phyloP scores from a whole-genome alignment of 257 asterid species.

The Asclepias syriaca region DNA sequence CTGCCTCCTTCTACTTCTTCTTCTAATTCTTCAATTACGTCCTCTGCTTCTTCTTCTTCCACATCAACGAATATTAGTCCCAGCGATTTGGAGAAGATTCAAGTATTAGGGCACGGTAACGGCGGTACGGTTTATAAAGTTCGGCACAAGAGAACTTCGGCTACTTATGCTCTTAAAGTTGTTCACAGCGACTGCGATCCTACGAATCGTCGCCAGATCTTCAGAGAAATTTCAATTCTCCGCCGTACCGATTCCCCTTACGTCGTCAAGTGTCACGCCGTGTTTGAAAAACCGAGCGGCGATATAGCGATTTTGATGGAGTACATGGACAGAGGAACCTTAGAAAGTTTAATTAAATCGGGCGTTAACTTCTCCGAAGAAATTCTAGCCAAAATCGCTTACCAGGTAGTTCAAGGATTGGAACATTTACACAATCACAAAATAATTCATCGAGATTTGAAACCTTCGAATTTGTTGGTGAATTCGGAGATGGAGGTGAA shows the following conservation, averaged over 20 bases:
- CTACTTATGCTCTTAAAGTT: constrained; percentile 61
- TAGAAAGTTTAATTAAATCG: constrained; percentile 43
- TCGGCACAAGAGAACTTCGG: constrained; percentile 55
- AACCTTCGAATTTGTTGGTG: constrained; percentile 69
- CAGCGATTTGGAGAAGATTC: constrained; percentile 68
- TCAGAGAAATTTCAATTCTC: constrained; percentile 77
- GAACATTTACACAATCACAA: constrained; percentile 68
- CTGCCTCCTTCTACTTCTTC: constrained; percentile 37
- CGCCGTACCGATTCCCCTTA: constrained; percentile 75
- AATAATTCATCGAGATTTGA: constrained; percentile 74
- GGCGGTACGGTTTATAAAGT: constrained; percentile 91
- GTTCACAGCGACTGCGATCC: constrained; percentile 80
- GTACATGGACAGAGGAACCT: constrained; percentile 81
- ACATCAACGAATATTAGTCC: constrained; percentile 25
- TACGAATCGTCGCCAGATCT: constrained; percentile 66
- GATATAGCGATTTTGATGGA: constrained; percentile 78
- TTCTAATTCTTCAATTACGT: constrained; percentile 3
- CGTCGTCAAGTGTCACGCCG: constrained; percentile 73
- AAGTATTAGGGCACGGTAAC: constrained; percentile 81
- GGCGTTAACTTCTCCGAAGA: constrained; percentile 41
- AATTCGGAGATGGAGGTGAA: constrained; percentile 54
- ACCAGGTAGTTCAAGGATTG: constrained; percentile 57
- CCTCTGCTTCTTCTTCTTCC: constrained; percentile 13
- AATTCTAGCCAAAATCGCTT: constrained; percentile 48
- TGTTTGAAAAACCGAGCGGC: constrained; percentile 64